Conservation (phyloP, 768 basidiomycete genomes). For the Sarcodon aspratus region DNA sequence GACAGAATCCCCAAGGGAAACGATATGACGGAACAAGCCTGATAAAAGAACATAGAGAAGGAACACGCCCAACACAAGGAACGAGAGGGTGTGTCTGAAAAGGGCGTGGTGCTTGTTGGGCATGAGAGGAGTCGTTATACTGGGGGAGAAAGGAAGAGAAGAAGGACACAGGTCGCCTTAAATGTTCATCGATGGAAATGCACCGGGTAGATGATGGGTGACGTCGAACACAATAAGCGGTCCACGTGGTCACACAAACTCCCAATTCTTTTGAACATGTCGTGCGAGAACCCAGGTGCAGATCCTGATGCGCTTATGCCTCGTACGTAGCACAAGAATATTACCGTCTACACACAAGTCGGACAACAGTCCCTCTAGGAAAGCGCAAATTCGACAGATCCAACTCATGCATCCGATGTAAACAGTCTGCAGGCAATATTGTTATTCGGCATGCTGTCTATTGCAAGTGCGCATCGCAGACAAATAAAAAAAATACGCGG, state of each 20-base stretch:
- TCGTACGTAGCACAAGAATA: conserved; percentile 29
- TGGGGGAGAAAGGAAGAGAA: too few relatives aligned
- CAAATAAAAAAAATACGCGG: not conserved
- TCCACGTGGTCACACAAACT: not conserved
- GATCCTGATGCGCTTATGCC: conserved; percentile 57
- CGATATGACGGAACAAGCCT: conserved; percentile 14
- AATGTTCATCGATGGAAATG: too few relatives aligned
- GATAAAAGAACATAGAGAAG: conserved; percentile 31
- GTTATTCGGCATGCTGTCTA: conserved; percentile 75
- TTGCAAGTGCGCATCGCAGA: conserved; percentile 47
- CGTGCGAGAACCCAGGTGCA: conserved; percentile 51
- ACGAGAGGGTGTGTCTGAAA: conserved; percentile 11
- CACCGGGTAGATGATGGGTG: too few relatives aligned
- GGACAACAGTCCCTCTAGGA: conserved; percentile 23
- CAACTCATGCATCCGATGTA: conserved; percentile 66
- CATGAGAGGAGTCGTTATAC: too few relatives aligned
- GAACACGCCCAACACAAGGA: conserved; percentile 27
- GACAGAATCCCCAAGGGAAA: not conserved
- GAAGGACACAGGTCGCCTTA: too few relatives aligned
- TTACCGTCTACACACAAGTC: not conserved
- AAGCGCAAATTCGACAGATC: conserved; percentile 59
- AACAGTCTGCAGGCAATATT: conserved; percentile 48
- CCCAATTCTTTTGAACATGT: conserved; percentile 5
- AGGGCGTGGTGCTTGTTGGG: too few relatives aligned
- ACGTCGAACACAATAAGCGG: too few relatives aligned